Percentiles rank a stretch among this genome's conserved stretches.
These are phyloP conservation scores for Kwoniella botswanensis DNA, from an alignment of 768 basidiomycete species.

Conservation along the genomic window DNA sequence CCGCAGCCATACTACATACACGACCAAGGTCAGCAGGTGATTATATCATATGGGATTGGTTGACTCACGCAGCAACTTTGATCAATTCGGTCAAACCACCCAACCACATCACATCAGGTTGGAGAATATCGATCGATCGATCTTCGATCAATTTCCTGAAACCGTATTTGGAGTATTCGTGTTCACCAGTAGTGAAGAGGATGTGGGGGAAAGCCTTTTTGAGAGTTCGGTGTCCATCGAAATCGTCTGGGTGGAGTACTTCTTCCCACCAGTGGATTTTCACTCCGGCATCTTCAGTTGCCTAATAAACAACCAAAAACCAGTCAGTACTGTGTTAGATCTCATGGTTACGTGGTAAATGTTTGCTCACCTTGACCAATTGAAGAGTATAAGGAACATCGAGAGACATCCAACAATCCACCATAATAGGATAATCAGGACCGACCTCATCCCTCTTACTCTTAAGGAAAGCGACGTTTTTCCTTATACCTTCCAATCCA, in stretches of 20 bases:
- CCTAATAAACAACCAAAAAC: slow-evolving; percentile 2
- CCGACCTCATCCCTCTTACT: slow-evolving; percentile 55
- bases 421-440: slow-evolving; percentile 59
- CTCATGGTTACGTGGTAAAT: too few relatives aligned
- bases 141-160: slow-evolving; percentile 60
- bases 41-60: too few relatives aligned
- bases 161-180: slow-evolving; percentile 59
- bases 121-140: slow-evolving; percentile 59
- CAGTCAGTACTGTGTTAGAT: too few relatives aligned
- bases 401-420: slow-evolving; percentile 59
- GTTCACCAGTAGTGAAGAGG: slow-evolving; percentile 61
- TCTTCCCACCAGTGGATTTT: slow-evolving; percentile 61
- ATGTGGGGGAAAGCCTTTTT: slow-evolving; percentile 57
- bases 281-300: slow-evolving; percentile 56
- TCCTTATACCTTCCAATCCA: slow-evolving; percentile 56
- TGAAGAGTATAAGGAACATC: slow-evolving; percentile 57
- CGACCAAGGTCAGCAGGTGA: neutral
- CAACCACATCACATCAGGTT: slow-evolving; percentile 60
- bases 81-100: slow-evolving; percentile 59
- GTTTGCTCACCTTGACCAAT: slow-evolving; percentile 47
- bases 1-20: slow-evolving; percentile 56
- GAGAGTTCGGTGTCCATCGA: slow-evolving; percentile 57
- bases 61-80: slow-evolving; percentile 53
- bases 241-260: slow-evolving; percentile 59
- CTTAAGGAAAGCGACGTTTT: slow-evolving; percentile 59